Evolutionary conservation across 306 rosid genomes (phyloP).

Genomic region (Argentina anserina): DNA sequence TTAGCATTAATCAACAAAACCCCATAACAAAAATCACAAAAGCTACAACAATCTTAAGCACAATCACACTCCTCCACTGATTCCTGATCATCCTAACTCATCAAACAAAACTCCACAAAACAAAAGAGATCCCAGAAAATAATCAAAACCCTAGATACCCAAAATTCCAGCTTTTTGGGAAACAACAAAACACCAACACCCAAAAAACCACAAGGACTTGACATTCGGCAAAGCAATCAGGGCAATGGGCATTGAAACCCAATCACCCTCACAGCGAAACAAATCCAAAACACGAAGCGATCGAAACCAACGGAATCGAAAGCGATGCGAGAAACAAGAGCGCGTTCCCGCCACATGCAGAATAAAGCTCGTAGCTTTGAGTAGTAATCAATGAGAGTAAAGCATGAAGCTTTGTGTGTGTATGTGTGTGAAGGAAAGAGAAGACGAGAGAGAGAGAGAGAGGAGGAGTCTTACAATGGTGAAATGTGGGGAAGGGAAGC

Average conservation of each 20-base stretch:
- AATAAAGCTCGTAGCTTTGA: not conserved
- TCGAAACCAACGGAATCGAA: not conserved
- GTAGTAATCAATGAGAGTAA: not conserved
- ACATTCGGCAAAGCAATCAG: not conserved
- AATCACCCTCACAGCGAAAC: not conserved
- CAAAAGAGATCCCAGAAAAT: not conserved
- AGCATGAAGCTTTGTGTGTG: not conserved
- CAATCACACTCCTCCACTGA: not conserved
- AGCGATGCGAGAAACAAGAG: not conserved
- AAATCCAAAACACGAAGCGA: not conserved
- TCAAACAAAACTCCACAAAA: too few species aligned
- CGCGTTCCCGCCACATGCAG: constrained; percentile 17
- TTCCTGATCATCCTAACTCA: too few species aligned
- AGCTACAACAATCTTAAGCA: not conserved
- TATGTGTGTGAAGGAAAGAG: not conserved
- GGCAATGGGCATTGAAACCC: not conserved
- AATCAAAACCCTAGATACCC: constrained; percentile 10
- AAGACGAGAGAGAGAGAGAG: not conserved
- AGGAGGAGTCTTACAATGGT: constrained; percentile 13
- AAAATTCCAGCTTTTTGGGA: not conserved
- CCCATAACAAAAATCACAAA: not conserved
- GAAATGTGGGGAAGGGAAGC: not conserved
- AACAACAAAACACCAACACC: not conserved
- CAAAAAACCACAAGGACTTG: not conserved
- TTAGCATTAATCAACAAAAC: not conserved